phyloP scores from a whole-genome alignment of 2,329 filamentous ascomycete genomes.

The Nemania sp. region DNA sequence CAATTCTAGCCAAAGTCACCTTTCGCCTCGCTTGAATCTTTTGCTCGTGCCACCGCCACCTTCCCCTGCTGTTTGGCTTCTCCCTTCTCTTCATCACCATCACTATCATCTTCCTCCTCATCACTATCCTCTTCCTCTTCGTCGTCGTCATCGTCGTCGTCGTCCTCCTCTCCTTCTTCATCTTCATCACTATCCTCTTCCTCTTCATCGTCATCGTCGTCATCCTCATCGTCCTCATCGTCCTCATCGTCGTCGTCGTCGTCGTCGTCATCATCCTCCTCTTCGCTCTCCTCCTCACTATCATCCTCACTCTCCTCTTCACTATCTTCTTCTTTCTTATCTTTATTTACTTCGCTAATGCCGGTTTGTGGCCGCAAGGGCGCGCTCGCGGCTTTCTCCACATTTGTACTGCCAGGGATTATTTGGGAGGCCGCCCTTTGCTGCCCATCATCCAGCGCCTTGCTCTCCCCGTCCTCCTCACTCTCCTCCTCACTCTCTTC shows the following conservation, averaged over 20 bases:
- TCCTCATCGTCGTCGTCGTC: background rate
- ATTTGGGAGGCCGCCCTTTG: no score
- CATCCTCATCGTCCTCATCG: background rate
- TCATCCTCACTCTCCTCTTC: conserved; percentile 25
- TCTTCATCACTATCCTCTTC: background rate
- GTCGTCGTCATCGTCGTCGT: background rate
- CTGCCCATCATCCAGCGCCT: no score
- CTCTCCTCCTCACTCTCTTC: background rate
- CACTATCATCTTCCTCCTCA: background rate
- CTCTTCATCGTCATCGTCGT: background rate
- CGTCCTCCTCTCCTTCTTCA: background rate
- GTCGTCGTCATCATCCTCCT: conserved; percentile 24
- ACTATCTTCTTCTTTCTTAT: background rate
- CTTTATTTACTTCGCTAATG: background rate
- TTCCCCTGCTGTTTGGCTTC: background rate
- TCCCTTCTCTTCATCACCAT: background rate
- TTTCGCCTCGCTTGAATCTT: conserved; percentile 17
- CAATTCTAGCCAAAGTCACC: conserved; percentile 28
- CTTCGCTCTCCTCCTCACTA: conserved; percentile 26
- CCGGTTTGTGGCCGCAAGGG: no score
- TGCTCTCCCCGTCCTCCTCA: background rate
- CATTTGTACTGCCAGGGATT: no score
- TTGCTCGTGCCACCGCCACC: background rate
- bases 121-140: background rate
- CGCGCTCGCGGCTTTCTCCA: no score